These are phyloP conservation scores for Jasminum sambac DNA, from an alignment of 257 asterid genomes.

Conservation along the genomic window DNA sequence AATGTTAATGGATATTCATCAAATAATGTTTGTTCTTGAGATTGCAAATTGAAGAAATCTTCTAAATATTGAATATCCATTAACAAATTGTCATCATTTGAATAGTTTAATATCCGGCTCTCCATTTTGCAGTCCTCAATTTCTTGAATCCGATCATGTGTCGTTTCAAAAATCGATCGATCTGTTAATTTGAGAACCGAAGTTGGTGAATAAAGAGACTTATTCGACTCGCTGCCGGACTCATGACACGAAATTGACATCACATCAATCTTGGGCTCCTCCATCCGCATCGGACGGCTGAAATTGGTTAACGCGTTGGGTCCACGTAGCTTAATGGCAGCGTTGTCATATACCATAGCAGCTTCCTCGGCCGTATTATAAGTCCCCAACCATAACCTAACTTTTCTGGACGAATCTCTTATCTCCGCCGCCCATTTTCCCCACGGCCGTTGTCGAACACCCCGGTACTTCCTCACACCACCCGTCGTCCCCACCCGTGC, in stretches of 20 bases:
- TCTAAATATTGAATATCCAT: slow-evolving; percentile 61
- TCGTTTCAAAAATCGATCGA: slow-evolving; percentile 2
- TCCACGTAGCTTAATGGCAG: slow-evolving; percentile 67
- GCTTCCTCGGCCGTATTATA: slow-evolving; percentile 78
- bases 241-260: slow-evolving; percentile 48
- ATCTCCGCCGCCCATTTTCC: slow-evolving; percentile 83
- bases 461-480: slow-evolving; percentile 49
- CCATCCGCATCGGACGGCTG: slow-evolving; percentile 18
- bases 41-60: slow-evolving; percentile 50
- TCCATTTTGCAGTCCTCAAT: slow-evolving; percentile 49
- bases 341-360: slow-evolving; percentile 72
- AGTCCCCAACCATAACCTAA: slow-evolving; percentile 69
- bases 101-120: slow-evolving; percentile 43
- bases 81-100: slow-evolving; percentile 51
- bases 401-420: slow-evolving; percentile 48
- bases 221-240: slow-evolving; percentile 55
- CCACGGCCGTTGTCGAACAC: slow-evolving; percentile 76
- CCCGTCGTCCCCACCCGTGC: slow-evolving; percentile 11
- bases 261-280: slow-evolving; percentile 22
- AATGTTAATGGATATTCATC: slow-evolving; percentile 23
- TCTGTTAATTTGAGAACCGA: slow-evolving; percentile 26
- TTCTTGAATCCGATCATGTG: slow-evolving; percentile 9
- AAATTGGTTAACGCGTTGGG: slow-evolving; percentile 64
- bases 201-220: slow-evolving; percentile 46
- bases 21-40: slow-evolving; percentile 36